Conservation (phyloP, 2,329 filamentous ascomycete genomes). For the Alternaria ethzedia region DNA sequence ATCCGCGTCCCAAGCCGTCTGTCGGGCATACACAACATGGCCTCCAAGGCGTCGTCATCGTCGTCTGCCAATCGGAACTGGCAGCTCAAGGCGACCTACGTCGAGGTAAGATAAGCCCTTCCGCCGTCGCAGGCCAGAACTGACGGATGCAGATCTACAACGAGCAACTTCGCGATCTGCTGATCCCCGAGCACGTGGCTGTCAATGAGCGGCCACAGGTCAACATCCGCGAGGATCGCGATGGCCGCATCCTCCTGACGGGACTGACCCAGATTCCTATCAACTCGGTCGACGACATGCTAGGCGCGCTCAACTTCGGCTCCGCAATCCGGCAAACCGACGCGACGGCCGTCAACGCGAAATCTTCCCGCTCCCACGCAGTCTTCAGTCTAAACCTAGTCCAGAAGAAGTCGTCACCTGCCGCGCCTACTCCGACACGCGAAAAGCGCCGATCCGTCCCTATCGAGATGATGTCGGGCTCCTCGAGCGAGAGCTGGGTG, state of each 20-base stretch:
- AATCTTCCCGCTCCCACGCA: slow-evolving; percentile 95
- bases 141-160: slow-evolving; percentile 80
- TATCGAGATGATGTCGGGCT: slow-evolving; percentile 73
- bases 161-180: slow-evolving; percentile 88
- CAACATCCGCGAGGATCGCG: slow-evolving; percentile 91
- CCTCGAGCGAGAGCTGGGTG: slow-evolving; percentile 65
- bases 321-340: slow-evolving; percentile 96
- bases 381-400: slow-evolving; percentile 95
- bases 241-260: slow-evolving; percentile 92
- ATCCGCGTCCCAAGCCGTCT: slow-evolving; percentile 73
- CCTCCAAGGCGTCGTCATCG: slow-evolving; percentile 51
- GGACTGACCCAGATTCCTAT: slow-evolving; percentile 87
- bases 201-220: slow-evolving; percentile 75
- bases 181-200: slow-evolving; percentile 77
- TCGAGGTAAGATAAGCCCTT: slow-evolving; percentile 59
- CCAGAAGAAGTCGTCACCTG: slow-evolving; percentile 72
- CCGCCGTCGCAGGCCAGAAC: background rate
- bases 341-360: slow-evolving; percentile 94
- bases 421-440: slow-evolving; percentile 56
- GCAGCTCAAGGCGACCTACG: slow-evolving; percentile 92
- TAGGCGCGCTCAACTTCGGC: slow-evolving; percentile 88
- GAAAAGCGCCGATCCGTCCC: slow-evolving; percentile 91
- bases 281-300: slow-evolving; percentile 88
- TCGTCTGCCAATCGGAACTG: slow-evolving; percentile 73
- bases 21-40: slow-evolving; percentile 60